A percentile compares a stretch with the other conserved stretches of the same genome.
phyloP scores from a whole-genome alignment of 2,329 filamentous ascomycete species.

The Neofusicoccum sp. region DNA sequence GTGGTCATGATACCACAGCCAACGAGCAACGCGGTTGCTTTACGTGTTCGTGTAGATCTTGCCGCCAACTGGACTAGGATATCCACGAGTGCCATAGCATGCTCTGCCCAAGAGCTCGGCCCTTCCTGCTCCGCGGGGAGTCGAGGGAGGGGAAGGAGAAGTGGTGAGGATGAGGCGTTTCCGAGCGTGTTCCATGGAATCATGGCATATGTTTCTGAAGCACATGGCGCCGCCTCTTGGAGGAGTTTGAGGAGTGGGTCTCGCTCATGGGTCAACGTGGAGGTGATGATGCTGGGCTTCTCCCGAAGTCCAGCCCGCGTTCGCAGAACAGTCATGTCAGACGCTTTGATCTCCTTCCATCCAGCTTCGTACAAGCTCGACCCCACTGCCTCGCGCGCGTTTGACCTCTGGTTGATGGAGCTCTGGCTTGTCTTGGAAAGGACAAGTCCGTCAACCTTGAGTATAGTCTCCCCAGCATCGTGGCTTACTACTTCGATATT shows the following conservation, averaged over 20 bases:
- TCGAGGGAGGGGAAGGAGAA: neutral
- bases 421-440: neutral
- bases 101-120: neutral
- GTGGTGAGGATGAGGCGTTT: neutral
- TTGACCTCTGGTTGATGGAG: neutral
- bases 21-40: neutral
- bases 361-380: neutral
- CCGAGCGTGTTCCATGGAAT: too few species aligned
- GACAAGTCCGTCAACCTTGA: neutral
- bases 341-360: neutral
- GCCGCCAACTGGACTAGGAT: neutral
- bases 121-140: neutral
- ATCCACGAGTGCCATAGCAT: neutral
- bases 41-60: neutral
- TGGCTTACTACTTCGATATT: neutral
- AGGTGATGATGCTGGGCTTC: too few species aligned
- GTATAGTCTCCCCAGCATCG: neutral
- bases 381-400: neutral
- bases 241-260: too few species aligned
- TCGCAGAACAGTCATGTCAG: too few species aligned
- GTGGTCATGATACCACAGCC: neutral
- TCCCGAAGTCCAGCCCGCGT: too few species aligned
- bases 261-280: too few species aligned
- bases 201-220: too few species aligned
- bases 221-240: too few species aligned